Base-by-base conservation (phyloP, 441 rosid genomes). In the Corymbia calophylla region DNA sequence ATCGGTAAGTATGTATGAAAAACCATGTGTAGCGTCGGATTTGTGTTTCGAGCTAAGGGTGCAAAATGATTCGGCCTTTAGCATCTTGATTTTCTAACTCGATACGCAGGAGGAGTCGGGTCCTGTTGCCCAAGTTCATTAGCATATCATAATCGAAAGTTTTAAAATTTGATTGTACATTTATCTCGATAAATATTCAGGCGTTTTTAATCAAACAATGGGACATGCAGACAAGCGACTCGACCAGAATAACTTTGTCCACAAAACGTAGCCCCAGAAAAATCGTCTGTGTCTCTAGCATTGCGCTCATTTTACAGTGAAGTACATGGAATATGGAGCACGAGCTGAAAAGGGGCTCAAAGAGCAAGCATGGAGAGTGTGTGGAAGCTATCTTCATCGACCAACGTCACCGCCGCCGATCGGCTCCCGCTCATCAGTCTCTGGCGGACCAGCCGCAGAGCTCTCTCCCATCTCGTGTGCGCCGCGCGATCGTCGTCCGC, bases 331-430 rank as follows among this genome's bases (percentile, higher is more conserved):
- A 3, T 4, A 51, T 3, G 51, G 25, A 4, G 84, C 39, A 4
- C 4, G 77, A 31, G 4, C 39, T 4, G 21, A 7, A 66, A 16
- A 31, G 4, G 23, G 21, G 77, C 84, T 90, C 86, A 94, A 84
- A 95, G 96, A 3, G 94, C 91, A 44, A 94, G 88, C 89, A 91
- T 88, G n/a, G 93, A 90, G 86, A 95, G 92, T 19, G 94, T 89
- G 88, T 91, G 96, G 55, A 95, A 90, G 87, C 89, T 91, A 35
- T 94, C 93, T 44, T 92, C 94, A 12, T 93, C 94, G 2, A 93
- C 89, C 55, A 70, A 80, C 4, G 77, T 49, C 27, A 77, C 44
- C 15, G 89, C 44, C 15, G 89, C 80, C 29, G 91, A 90, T 21
- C 90, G 80, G 54, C 91, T 85, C 49, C 56, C 91, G 21, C 14